Percentiles rank a stretch among this genome's conserved stretches.
Conservation (phyloP, 345 rosid genomes). For the Eucalyptus shirleyi region DNA sequence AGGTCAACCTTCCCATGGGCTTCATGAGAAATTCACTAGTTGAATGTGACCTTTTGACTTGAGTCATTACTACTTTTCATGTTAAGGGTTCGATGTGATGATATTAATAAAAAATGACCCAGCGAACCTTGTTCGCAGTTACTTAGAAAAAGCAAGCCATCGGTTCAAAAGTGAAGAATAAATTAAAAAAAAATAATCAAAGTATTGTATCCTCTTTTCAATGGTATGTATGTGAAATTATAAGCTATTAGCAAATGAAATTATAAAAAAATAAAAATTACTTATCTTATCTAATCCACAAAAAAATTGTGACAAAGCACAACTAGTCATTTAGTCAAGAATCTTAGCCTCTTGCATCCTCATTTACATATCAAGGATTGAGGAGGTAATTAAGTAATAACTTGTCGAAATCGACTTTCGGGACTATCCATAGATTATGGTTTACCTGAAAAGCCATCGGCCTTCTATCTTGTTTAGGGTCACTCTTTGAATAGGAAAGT, state of each 20-base stretch:
- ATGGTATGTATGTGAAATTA: background rate
- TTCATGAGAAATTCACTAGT: background rate
- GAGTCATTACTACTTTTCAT: background rate
- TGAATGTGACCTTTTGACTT: background rate
- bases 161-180: background rate
- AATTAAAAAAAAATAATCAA: background rate
- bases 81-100: background rate
- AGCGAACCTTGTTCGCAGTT: background rate
- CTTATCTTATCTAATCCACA: background rate
- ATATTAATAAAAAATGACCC: background rate
- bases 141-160: background rate
- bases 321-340: background rate
- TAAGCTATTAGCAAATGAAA: background rate
- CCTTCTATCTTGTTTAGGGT: background rate
- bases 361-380: background rate
- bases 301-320: background rate
- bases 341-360: background rate
- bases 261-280: background rate
- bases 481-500: background rate
- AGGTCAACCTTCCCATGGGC: background rate
- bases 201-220: background rate
- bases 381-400: background rate
- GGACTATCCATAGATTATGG: background rate
- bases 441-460: background rate
- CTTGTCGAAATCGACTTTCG: background rate